Base-by-base conservation (phyloP, 2,329 filamentous ascomycete genomes). In the Hortaea sp. region DNA sequence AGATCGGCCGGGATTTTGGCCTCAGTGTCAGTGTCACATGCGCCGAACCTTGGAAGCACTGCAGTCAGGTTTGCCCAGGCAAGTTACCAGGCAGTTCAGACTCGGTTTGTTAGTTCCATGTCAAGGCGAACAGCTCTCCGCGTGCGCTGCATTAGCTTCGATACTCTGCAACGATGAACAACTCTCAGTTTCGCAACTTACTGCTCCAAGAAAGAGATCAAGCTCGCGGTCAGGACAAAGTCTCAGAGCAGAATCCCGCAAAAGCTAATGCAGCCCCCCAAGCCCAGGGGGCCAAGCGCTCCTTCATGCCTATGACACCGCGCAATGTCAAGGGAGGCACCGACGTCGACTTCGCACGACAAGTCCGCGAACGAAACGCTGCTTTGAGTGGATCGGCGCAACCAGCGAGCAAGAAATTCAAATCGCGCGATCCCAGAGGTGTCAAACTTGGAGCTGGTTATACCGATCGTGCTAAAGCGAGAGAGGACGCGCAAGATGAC, bases 121-220 rank as follows among this genome's bases (percentile, higher is more conserved):
- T 20, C 20, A 20, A 20, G 20, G 20, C 20, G 4, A 20, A 2
- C 20, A 20, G 20, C 20, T 20, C 20, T 20, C 20, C 20, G 20
- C 32, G 12, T 37, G 32, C 32, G 10, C 10, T 5, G 6, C 48
- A 20, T 20, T 20, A 20, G 20, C 20, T 4, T 20, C 20, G 4
- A 7, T 5, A 40, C 20, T 29, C 29, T 6, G 27, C 35, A n/a
- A 53, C 39, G 5, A 97, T 98, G 92, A 94, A 97, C 65, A 97
- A 97, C 73, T 80, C 88, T 39, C 87, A 95, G 59, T 98, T 98
- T 61, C 84, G 92, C 45, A 84, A 84, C 53, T 76, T 97, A 5
- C 67, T 95, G 20, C n/a, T 35, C 32, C 7, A 35, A n/a, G 32
- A 35, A n/a, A 39, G 78, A 53, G 75, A 78, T 53, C 75, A 70